Base-by-base conservation (phyloP, 208 protist species). In the Leishmania martiniquensis region DNA sequence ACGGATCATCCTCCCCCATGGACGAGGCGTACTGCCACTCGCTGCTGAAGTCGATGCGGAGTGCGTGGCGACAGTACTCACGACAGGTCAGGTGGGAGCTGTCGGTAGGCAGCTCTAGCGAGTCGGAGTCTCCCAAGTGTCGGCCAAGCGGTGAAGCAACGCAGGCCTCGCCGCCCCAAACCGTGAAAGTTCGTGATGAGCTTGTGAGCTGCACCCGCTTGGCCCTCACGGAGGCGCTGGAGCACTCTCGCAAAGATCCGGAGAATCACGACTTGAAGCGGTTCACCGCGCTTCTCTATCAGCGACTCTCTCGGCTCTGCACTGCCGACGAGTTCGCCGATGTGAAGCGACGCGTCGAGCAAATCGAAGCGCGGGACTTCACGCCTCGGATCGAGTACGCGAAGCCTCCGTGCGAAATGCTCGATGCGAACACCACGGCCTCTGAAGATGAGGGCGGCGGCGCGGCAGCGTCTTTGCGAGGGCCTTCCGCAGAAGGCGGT, bases 391-490 rank as follows among this genome's bases (percentile, higher is more conserved):
- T 80, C 17, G 82, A 83, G 71, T 80, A 90, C 62, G 76, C 85
- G 4, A 78, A 73, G 20, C 83, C 90, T 73, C 88, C 84, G 1
- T 67, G 84, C 42, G 67, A 91, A 47, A 77, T 83, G n/a, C 91
- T 87, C 10, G 91, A 95, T 54, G 79, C 65, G 3, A 89, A 95
- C 78, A 95, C 91, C 39, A 95, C 88, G 29, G 89, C 86, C 25
- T 95, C 91, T 44, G 91, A 95, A 32, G 77, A 82, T 37, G 91
- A 95, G 49, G 65, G 32, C 37, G 70, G 44, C 44, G 37, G 22
- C 39, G 49, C 51, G 45, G 70, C 59, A 6, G 73, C 70, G 29
- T 37, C 70, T 7, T 17, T 42, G 45, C 34, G 37, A 51, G 32
- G 68, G 54, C 47, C 49, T 25, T 81, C 66, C 10, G 39, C 63